Percentiles rank a stretch among this genome's conserved stretches.
phyloP scores from a whole-genome alignment of 345 rosid genomes.

The Citrus inodora region DNA sequence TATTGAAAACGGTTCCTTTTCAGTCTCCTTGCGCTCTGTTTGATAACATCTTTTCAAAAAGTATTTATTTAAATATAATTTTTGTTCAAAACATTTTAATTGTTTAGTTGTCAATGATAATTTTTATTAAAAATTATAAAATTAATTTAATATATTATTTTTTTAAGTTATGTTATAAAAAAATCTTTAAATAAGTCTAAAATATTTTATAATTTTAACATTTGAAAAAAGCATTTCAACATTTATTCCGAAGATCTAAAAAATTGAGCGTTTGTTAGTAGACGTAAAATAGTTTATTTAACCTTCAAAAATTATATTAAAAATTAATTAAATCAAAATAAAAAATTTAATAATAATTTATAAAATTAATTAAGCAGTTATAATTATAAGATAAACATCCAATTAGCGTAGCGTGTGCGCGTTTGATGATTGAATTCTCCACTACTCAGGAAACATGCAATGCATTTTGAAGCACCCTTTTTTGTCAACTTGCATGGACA shows the following conservation, averaged over 20 bases:
- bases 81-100: fast-evolving
- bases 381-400: too few relatives aligned
- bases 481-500: conserved; percentile 3
- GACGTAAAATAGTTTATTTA: fast-evolving
- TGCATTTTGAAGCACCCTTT: neutral
- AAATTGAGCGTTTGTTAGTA: fast-evolving
- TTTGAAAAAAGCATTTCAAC: too few relatives aligned
- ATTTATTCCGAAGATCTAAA: fast-evolving
- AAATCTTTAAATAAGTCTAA: too few relatives aligned
- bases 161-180: too few relatives aligned
- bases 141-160: too few relatives aligned
- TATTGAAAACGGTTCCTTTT: fast-evolving
- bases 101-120: too few relatives aligned
- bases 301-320: fast-evolving
- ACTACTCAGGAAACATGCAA: too few relatives aligned
- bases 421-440: neutral
- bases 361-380: fast-evolving
- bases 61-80: fast-evolving
- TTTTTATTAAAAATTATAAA: too few relatives aligned
- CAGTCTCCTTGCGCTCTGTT: fast-evolving
- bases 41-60: too few relatives aligned
- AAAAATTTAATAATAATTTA: too few relatives aligned
- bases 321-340: fast-evolving
- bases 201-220: too few relatives aligned
- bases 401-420: too few relatives aligned